Conservation (phyloP, 139 green algal species). For the Chlorella sp. region DNA sequence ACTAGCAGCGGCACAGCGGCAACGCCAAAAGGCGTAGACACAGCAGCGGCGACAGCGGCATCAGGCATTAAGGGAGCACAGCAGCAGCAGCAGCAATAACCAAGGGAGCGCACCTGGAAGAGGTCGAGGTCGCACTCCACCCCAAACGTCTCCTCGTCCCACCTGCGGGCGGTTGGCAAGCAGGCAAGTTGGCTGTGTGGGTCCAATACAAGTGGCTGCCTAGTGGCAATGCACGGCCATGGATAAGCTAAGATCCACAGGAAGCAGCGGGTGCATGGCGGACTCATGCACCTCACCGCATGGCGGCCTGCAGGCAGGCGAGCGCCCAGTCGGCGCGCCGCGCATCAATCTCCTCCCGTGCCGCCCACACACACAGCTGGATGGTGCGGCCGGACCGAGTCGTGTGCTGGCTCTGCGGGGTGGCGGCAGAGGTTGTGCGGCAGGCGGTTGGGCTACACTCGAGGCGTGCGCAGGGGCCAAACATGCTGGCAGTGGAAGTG, state of each 20-base stretch:
- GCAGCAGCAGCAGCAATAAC: not conserved
- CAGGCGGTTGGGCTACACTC: no score
- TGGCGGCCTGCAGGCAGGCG: not conserved
- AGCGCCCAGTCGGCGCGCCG: not conserved
- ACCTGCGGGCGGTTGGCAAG: not conserved
- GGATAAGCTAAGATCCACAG: no score
- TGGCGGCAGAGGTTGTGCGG: no score
- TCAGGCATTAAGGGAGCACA: not conserved
- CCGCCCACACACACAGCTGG: not conserved
- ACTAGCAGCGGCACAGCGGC: no score
- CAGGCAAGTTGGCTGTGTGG: not conserved
- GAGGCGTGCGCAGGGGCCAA: no score
- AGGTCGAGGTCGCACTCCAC: not conserved
- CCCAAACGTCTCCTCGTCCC: not conserved
- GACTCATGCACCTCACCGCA: not conserved
- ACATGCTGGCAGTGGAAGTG: no score
- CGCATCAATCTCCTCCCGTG: not conserved
- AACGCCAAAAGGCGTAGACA: no score
- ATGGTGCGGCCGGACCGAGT: not conserved
- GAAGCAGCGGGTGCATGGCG: not conserved
- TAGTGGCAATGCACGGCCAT: no score
- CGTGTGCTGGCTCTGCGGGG: not conserved
- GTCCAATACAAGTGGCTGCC: not conserved
- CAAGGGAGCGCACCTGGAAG: not conserved
- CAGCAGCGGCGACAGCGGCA: no score